Evolutionary conservation across 108 stramenopile genomes (phyloP), one percentile per base, ranked within the genome.

Genomic region (Stephanodiscus minutulus): DNA sequence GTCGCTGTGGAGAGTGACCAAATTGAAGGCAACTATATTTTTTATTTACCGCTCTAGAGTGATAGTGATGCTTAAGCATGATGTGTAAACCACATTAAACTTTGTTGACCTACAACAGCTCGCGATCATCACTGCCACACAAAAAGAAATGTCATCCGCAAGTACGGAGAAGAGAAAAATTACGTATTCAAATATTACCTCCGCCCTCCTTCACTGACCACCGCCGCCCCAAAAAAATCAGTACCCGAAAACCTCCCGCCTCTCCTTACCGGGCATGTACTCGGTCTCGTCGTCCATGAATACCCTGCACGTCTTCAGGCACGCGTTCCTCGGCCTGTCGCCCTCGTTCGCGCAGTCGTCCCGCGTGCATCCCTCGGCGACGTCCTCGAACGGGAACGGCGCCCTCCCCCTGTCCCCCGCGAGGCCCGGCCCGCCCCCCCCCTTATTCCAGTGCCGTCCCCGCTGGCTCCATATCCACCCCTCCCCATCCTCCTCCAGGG

Each of bases 261-360:
- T 31, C 29, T 6, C 57, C 33, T 33, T 33, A 1, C 57, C 57
- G 0, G 29, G 57, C 57, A 33, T 58, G 29, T 58, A 58, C 57
- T 58, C 57, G 29, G 33, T 58, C 5, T 28, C 57, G 17, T 58
- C 57, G 31, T 58, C 57, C 57, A 58, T 58, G 31, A 58, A 58
- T 2, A 58, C 57, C 57, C 31, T 58, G 33, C 57, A 58, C 1
- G 57, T 58, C 29, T 58, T 35, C 33, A 58, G 18, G 57, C 57
- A 58, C 12, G 29, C 31, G 3, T 58, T 58, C 29, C 57, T 58
- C 13, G 57, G 29, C 7, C 29, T 58, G 29, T 35, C 15, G 5
- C 57, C 27, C 27, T 58, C 29, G 31, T 35, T 58, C 27, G 20
- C 31, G 31, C 57, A 58, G 36, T 58, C 29, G 29, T 58, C 33